Base-by-base conservation (phyloP, 805 yeast species). In the Candida ovalis region DNA sequence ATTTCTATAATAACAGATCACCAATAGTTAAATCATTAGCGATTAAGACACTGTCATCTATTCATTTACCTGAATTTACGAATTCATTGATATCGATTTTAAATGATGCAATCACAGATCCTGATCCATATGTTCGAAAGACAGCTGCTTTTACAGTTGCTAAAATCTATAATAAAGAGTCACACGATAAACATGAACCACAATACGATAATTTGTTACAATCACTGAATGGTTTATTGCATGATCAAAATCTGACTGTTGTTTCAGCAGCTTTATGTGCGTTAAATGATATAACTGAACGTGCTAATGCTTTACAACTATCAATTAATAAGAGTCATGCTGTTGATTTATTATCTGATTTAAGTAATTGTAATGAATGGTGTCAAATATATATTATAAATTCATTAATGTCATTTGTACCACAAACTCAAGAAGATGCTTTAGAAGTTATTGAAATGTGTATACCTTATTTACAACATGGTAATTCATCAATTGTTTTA, bases 401-500 rank as follows among this genome's bases (percentile, higher is more conserved):
- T 47, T 76, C 90, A 0, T 61, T 91, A 37, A 73, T 81, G 74
- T 68, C 79, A 7, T 88, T 75, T 62, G 84, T 84, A 1, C 97
- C 98, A 2, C 80, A 82, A 52, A 70, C 76, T 0, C 70, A 80
- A n/a, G 72, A 71, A 1, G 92, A 86, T 35, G 89, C 96, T 0
- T 67, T 78, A 39, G 71, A 72, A 3, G 60, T 91, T 57, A 80
- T 88, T 22, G 92, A 86, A 35, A 69, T 75, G 13, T 71, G 80
- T 3, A 63, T 85, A 6, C 90, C 96, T 0, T 79, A 83, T 37
- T 68, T 92, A 22, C 95, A 82, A 59, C 95, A 88, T 62, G 84
- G 82, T 17, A 90, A 88, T 64, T 73, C 96, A 0, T 77, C 94
- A 0, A 94, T 91, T 10, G 92, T 86, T 0, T 64, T 90, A 49